Base-by-base conservation (phyloP, 768 basidiomycete species). In the Boletus rex-veris region DNA sequence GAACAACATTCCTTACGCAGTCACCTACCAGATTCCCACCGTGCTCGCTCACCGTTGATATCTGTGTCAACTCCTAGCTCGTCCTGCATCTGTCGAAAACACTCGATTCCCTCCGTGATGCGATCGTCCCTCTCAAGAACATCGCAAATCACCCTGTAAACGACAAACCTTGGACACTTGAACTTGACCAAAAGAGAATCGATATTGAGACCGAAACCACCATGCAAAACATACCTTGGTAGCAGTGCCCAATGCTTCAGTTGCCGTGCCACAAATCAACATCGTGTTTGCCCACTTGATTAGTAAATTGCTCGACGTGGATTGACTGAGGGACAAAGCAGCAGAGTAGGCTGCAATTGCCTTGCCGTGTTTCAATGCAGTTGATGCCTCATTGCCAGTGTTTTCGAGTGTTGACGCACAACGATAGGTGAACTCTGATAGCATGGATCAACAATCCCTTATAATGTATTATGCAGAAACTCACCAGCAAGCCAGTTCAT, bases 11-110 rank as follows among this genome's bases (percentile, higher is more conserved):
- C 28, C 28, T 56, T 3, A 16, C 9, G 7, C 6, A 39, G 11
- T 3, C 7, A 46, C 58, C 2, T 15, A 59, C 57, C n/a, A 6
- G 10, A 15, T 18, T 52, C 58, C 58, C 58, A 60, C 4, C 36
- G 39, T 1, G 15, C 7, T 9, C 9, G 49, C 9, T 48, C 52
- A 1, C 30, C 24, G 9, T 36, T 19, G 24, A 12, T 1, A n/a
- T 1, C 7, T 7, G 16, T 5, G 9, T 24, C 45, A 5, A 8
- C 26, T 6, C 18, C 18, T 7, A 16, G 38, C 5, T 46, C 41
- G 1, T 4, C 12, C 18, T 45, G 40, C 45, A 60, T 42, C 15
- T 31, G 48, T 24, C 31, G 45, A 9, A 59, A 50, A 37, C 35
- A 53, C 14, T 19, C 2, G 18, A 58, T 52, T 4, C 57, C 52